Evolutionary conservation across 2,329 filamentous ascomycete species (phyloP), one percentile per base, ranked within the genome.

Genomic region (Sclerotinia sclerotiorum): DNA sequence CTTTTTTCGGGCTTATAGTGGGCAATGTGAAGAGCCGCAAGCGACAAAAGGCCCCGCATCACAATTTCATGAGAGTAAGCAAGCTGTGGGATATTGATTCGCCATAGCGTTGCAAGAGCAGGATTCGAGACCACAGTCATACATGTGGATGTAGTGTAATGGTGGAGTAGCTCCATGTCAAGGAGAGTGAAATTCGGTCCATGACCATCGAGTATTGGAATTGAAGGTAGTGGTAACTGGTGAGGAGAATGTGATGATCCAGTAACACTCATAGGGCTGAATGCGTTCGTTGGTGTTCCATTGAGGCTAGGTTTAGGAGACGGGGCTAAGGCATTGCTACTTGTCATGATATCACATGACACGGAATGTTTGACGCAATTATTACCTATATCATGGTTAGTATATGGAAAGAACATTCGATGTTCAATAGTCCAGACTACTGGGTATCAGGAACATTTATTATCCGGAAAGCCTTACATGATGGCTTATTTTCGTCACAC

Each of bases 151-250:
- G 80, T 82, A 56, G 79, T 81, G 70, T 80, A 86, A 75, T 86
- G 83, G 72, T 86, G 83, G 8, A 87, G 77, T 1, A 87, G 79
- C 71, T 86, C 83, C 11, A 85, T 78, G 57, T 85, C 82, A 15
- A 80, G 72, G 1, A 83, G 71, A 32, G 32, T 57, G 13, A 56
- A 68, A 42, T 5, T 42, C 32, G 39, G 42, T 21, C 54, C n/a
- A 32, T 67, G 32, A 39, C 54, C 24, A 21, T 64, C 29, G 29
- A 63, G 49, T 29, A 46, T 48, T 19, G 51, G 24, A 17, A 35
- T 61, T 35, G 54, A 62, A 56, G 66, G 66, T 44, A 68, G 54
- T 10, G 65, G 35, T 29, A 27, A 54, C 54, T 67, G 65, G 3
- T 24, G 27, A 35, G 32, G 17, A 27, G 65, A 32, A 11, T 15